A percentile compares a stretch with the other conserved stretches of the same genome.
phyloP scores from a whole-genome alignment of 805 yeast genomes.

The Brettanomyces custersianus region DNA sequence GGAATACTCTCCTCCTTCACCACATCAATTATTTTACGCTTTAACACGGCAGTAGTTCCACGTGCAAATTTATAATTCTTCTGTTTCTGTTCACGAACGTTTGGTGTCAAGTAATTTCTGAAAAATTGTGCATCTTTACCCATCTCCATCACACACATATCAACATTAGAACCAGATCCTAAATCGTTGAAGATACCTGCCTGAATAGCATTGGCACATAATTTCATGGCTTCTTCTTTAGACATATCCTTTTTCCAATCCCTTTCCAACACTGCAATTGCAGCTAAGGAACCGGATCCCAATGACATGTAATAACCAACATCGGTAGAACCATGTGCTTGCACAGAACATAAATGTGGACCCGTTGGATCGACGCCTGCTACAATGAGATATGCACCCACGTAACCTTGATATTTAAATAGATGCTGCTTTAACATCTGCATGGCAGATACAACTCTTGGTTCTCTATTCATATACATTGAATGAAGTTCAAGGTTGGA shows the following conservation, averaged over 20 bases:
- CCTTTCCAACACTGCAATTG: slow-evolving; percentile 94
- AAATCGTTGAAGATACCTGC: slow-evolving; percentile 99
- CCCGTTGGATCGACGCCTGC: slow-evolving; percentile 98
- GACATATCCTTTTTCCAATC: slow-evolving; percentile 73
- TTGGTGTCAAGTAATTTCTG: slow-evolving; percentile 88
- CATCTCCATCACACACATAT: slow-evolving; percentile 90
- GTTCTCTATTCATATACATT: slow-evolving; percentile 72
- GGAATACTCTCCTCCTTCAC: slow-evolving; percentile 43
- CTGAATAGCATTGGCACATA: slow-evolving; percentile 88
- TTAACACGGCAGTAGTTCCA: slow-evolving; percentile 89
- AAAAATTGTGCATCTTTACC: slow-evolving; percentile 80
- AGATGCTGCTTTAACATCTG: slow-evolving; percentile 92
- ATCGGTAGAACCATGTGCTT: slow-evolving; percentile 98
- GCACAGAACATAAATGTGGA: slow-evolving; percentile 83
- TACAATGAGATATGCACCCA: slow-evolving; percentile 96
- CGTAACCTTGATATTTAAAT: slow-evolving; percentile 93
- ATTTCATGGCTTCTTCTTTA: slow-evolving; percentile 82
- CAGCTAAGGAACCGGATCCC: slow-evolving; percentile 97
- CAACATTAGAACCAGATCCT: slow-evolving; percentile 98
- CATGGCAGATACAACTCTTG: slow-evolving; percentile 88
- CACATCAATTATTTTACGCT: slow-evolving; percentile 56
- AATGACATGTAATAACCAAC: slow-evolving; percentile 87
- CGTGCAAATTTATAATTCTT: slow-evolving; percentile 77
- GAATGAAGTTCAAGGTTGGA: slow-evolving; percentile 89
- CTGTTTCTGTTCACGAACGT: slow-evolving; percentile 74